Base-by-base conservation (phyloP, 1,139 yeast genomes). In the Debaryomyces nepalensis region DNA sequence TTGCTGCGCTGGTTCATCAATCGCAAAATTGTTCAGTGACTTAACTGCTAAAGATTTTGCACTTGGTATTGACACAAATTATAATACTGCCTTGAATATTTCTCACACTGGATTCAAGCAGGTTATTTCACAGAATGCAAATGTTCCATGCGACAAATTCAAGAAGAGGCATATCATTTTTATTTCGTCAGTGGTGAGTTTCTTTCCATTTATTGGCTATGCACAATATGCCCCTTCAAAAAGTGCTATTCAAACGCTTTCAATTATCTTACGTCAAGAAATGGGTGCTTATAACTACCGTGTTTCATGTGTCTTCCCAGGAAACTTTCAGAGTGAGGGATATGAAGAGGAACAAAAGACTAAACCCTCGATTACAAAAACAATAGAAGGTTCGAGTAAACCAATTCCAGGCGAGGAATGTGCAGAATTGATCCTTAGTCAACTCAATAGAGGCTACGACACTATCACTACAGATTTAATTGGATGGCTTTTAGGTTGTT, bases 271-370 rank as follows among this genome's bases (percentile, higher is more conserved):
- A 42, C 79, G 97, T 45, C 97, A 91, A 53, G 99, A 95, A 59
- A 73, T 88, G 44, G 60, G 74, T 0, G 84, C 85, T 2, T 84
- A 80, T 54, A 79, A 84, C 47, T 81, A 83, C 51, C 66, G 83
- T 38, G 79, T 86, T 0, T 69, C 80, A 2, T 68, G 75, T 53
- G 81, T 89, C 0, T 84, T 83, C 55, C 96, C 98, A 0, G 99
- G 99, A 0, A 90, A 89, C 58, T 90, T 93, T 64, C 77, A 73
- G 39, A 85, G 96, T 50, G 98, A 91, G 62, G 99, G 99, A 0
- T 95, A 64, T 55, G 79, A 68, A 5, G 81, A 82, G 46, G 99
- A 95, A 62, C 87, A 91, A 57, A 66, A 68, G 47, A 85, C 95
- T 5, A 95, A 95, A 59, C 99, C 99, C 0, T 78, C 75, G 20